A percentile compares a stretch with the other conserved stretches of the same genome.
These are phyloP conservation scores for Cerrena zonata DNA, from an alignment of 1,284 basidiomycete species.

Conservation along the genomic window DNA sequence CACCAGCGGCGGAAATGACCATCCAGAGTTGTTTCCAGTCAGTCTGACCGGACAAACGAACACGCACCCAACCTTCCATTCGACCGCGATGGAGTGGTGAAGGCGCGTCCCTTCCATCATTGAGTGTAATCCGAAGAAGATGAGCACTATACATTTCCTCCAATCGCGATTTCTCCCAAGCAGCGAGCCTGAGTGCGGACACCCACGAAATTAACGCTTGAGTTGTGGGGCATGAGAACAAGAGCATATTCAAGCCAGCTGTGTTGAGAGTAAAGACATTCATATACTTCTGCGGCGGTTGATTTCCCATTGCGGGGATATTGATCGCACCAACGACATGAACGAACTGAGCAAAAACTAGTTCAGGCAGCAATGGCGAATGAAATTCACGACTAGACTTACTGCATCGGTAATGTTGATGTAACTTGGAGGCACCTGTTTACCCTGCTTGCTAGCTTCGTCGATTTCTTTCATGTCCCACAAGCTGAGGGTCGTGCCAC, in stretches of 20 bases:
- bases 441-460: constrained; percentile 72
- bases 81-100: constrained; percentile 66
- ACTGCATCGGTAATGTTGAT: constrained; percentile 85
- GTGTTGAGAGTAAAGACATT: constrained; percentile 92
- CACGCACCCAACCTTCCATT: constrained; percentile 89
- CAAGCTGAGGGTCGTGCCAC: constrained; percentile 85
- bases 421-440: constrained; percentile 80
- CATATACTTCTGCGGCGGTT: constrained; percentile 52
- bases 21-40: constrained; percentile 95
- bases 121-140: constrained; percentile 71
- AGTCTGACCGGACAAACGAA: constrained; percentile 88
- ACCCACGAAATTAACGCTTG: constrained; percentile 82
- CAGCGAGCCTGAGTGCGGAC: constrained; percentile 81
- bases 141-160: constrained; percentile 98
- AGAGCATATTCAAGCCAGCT: constrained; percentile 83
- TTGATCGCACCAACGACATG: constrained; percentile 72
- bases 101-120: constrained; percentile 54
- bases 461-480: constrained; percentile 86
- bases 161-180: constrained; percentile 92
- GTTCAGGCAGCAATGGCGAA: not conserved
- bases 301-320: constrained; percentile 42
- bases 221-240: constrained; percentile 80
- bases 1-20: constrained; percentile 44
- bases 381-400: constrained; percentile 27
- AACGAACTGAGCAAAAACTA: constrained; percentile 46